Base-by-base conservation (phyloP, 1,139 yeast genomes). In the Scheffersomyces segobiensis region DNA sequence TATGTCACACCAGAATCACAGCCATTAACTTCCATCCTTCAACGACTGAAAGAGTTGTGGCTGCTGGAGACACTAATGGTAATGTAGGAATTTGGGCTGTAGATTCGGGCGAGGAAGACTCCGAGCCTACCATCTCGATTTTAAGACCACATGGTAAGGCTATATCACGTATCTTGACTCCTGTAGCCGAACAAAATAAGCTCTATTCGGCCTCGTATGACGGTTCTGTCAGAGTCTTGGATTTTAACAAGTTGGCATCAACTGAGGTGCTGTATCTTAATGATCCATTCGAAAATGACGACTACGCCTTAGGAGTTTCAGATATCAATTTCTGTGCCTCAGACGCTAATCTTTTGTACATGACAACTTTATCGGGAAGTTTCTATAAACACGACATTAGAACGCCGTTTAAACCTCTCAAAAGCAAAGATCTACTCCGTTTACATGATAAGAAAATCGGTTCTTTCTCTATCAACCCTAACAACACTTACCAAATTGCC, bases 381-480 rank as follows among this genome's bases (percentile, higher is more conserved):
- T 89, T 93, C 70, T 86, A 89, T 48, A 81, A 79, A 32, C 81
- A 88, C 60, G 98, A 93, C 71, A 59, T 86, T 8, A 79, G 98
- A 62, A 75, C 80, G n/a, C 63, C 65, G 7, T 76, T 75, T 59
- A 73, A 72, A 42, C 66, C 74, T 2, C 69, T 77, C 51, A 65
- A 68, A 6, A 65, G 65, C 17, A 67, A 70, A 20, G 70, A 74
- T 14, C 72, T 85, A 14, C 75, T 86, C 48, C 80, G 96, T 62
- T 72, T 92, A 42, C 93, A 93, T 60, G 97, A 91, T 67, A 93
- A 93, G 70, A 95, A 95, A 69, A 92, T 93, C 58, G 98, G 98
- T 0, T 92, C 96, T 0, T 90, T 95, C 71, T 72, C 89, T 0
- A 83, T 91, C 22, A 92, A 91, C 66, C 98, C 98, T 0, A 75